Evolutionary conservation across 139 green algal species (phyloP), one percentile per base, ranked within the genome.

Genomic region (Micractinium conductrix): DNA sequence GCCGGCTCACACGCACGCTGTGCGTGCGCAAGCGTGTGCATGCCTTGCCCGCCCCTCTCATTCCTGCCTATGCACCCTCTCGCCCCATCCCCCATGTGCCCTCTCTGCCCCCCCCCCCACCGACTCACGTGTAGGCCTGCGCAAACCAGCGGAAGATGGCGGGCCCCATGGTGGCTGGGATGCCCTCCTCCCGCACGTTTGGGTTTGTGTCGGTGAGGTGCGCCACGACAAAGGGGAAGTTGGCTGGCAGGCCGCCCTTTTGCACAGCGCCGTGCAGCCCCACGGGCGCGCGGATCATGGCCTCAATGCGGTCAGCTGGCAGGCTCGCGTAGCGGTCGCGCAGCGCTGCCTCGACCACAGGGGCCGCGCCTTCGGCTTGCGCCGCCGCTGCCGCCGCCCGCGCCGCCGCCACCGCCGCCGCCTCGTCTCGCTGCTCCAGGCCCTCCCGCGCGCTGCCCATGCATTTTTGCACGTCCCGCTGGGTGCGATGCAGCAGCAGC

Each of bases 151-250:
- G 76, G 50, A 70, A 71, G 58, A 82, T 22, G 3, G 62, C 40
- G 2, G 76, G 76, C 30, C 76, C 76, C 40, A 82, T 73, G 38
- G 42, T 73, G 53, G 58, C 58, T 26, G 76, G 76, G 38, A 82
- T 71, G 26, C 76, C 76, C 55, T 82, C 76, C 40, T 82, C 76
- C 30, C 76, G 58, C 1, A 53, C 42, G 28, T 82, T 33, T 0
- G 76, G 48, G 58, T 82, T 50, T 10, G 76, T 82, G 58, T 82
- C 76, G 0, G 76, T 82, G 6, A 82, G 76, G 76, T 82, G 76
- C 16, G 76, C 76, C 55, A 55, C 48, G 48, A 71, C 42, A 33
- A 73, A 82, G 38, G 53, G 45, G 42, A 55, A 82, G 58, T 82
- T 82, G 76, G 76, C 76, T 0, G 76, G 76, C 76, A 73, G 30